These are phyloP conservation scores for Xylariaceae sp. DNA, from an alignment of 2,329 filamentous ascomycete species.

Conservation along the genomic window DNA sequence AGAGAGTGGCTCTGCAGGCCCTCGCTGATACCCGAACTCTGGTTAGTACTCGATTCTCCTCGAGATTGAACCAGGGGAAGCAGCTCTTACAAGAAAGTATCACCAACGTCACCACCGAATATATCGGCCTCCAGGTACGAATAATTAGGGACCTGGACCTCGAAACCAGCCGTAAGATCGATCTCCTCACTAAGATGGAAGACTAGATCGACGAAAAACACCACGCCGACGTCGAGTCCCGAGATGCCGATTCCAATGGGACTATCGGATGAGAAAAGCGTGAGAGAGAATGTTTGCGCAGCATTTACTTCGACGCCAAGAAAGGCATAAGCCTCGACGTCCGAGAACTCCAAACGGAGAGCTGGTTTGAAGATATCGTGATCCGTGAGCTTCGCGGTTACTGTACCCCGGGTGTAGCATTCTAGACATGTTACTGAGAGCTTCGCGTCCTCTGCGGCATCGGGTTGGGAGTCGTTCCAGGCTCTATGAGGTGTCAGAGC, in stretches of 20 bases:
- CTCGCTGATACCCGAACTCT: neutral
- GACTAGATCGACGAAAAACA: slow-evolving; percentile 14
- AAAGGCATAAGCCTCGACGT: slow-evolving; percentile 8
- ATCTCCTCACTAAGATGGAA: slow-evolving; percentile 9
- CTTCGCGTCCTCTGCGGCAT: neutral
- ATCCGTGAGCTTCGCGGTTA: slow-evolving; percentile 11
- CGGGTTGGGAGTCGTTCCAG: slow-evolving; percentile 4
- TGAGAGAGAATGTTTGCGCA: slow-evolving; percentile 12
- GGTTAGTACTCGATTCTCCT: neutral
- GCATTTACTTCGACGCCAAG: slow-evolving; percentile 3
- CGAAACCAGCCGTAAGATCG: slow-evolving; percentile 11
- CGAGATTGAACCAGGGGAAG: neutral
- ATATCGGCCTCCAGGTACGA: slow-evolving; percentile 11
- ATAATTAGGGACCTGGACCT: slow-evolving; percentile 8
- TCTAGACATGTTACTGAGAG: slow-evolving; percentile 12
- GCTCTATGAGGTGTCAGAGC: neutral
- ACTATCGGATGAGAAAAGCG: slow-evolving; percentile 10
- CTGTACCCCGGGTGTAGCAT: slow-evolving; percentile 11
- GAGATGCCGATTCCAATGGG: slow-evolving; percentile 14
- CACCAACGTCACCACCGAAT: slow-evolving; percentile 13
- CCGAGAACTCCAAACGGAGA: slow-evolving; percentile 6
- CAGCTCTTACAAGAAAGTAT: slow-evolving; percentile 11
- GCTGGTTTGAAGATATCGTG: slow-evolving; percentile 4
- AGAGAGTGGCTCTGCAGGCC: slow-evolving; percentile 12
- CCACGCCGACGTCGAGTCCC: slow-evolving; percentile 16